Evolutionary conservation across 129 eudicot species (phyloP).

Genomic region (carrot (Daucus carota)): DNA sequence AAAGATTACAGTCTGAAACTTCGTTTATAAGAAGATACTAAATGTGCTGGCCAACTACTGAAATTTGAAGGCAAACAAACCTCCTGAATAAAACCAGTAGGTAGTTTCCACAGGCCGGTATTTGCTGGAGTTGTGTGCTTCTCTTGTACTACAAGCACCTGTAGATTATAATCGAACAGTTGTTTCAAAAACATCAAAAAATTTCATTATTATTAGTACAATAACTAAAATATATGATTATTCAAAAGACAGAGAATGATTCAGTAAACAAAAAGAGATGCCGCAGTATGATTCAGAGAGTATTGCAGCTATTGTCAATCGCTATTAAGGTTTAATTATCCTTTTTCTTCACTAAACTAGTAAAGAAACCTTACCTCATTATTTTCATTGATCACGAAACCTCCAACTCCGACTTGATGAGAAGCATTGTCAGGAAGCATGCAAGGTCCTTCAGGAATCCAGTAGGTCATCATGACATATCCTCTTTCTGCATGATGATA

Average conservation of each 20-base stretch:
- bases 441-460: constrained; percentile 82
- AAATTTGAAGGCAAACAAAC: constrained; percentile 18
- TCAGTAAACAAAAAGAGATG: neutral
- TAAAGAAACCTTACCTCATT: constrained; percentile 45
- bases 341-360: neutral
- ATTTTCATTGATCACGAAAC: constrained; percentile 71
- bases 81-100: constrained; percentile 85
- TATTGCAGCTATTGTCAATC: neutral
- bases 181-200: neutral
- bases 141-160: constrained; percentile 76
- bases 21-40: neutral
- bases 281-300: neutral
- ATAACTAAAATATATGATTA: neutral
- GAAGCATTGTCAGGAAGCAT: constrained; percentile 85
- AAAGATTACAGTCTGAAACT: neutral
- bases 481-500: constrained; percentile 86
- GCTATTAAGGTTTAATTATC: neutral
- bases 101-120: constrained; percentile 79
- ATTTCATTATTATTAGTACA: neutral
- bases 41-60: neutral
- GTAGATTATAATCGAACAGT: neutral
- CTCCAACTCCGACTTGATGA: constrained; percentile 90
- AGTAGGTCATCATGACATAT: constrained; percentile 82
- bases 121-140: constrained; percentile 52
- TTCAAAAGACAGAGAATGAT: neutral